Evolutionary conservation across 1,139 yeast species (phyloP).

Genomic region (Zygosaccharomyces pseudobailii): DNA sequence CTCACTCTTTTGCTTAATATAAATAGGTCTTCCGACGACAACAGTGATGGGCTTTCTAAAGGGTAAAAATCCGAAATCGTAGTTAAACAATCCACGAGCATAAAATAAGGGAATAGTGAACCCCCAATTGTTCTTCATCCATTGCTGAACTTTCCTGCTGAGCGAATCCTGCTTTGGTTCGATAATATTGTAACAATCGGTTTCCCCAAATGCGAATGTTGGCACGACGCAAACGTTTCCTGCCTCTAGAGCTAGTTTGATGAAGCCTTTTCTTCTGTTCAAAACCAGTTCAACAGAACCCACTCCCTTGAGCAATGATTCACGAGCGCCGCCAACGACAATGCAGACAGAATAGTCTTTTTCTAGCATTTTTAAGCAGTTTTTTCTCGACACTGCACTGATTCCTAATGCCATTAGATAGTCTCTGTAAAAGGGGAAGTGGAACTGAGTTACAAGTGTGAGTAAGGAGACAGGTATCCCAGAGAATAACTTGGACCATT

Average conservation of each 20-base stretch:
- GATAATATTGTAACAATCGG: constrained; percentile 64
- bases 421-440: constrained; percentile 84
- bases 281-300: constrained; percentile 61
- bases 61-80: constrained; percentile 88
- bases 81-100: constrained; percentile 89
- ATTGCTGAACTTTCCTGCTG: constrained; percentile 55
- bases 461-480: constrained; percentile 75
- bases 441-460: constrained; percentile 80
- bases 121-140: constrained; percentile 66
- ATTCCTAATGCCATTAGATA: constrained; percentile 77
- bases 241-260: constrained; percentile 74
- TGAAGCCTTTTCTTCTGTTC: constrained; percentile 79
- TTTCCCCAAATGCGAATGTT: constrained; percentile 89
- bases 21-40: constrained; percentile 78
- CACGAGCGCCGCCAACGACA: constrained; percentile 95
- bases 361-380: constrained; percentile 62
- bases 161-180: constrained; percentile 52
- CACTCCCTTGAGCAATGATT: constrained; percentile 67
- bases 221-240: constrained; percentile 84
- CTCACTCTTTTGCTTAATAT: constrained; percentile 48
- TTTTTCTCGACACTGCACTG: constrained; percentile 75
- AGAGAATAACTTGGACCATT: constrained; percentile 66
- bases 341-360: constrained; percentile 76
- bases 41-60: constrained; percentile 75
- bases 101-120: constrained; percentile 89